Evolutionary conservation across 192 early-diverging fungal genomes (phyloP).

Genomic region (Backusella mclennaniae): DNA sequence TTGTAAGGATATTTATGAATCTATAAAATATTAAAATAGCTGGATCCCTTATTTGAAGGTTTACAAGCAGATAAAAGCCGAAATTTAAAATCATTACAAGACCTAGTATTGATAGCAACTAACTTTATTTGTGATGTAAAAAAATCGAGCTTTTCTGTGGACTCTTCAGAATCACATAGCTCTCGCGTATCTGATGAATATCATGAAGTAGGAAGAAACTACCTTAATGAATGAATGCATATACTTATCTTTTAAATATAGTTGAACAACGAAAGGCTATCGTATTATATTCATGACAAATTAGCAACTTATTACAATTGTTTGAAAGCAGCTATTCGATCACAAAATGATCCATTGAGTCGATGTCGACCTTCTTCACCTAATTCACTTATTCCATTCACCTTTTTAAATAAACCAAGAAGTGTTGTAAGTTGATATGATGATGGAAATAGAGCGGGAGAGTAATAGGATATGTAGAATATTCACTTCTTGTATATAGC

Average conservation of each 20-base stretch:
- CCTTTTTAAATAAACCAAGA: slow-evolving; percentile 25
- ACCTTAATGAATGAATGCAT: neutral
- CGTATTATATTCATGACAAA: slow-evolving; percentile 27
- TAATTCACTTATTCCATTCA: slow-evolving; percentile 13
- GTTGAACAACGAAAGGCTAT: slow-evolving; percentile 14
- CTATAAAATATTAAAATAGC: neutral
- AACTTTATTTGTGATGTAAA: slow-evolving; percentile 4
- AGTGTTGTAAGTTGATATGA: neutral
- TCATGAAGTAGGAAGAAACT: neutral
- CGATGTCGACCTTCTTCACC: slow-evolving; percentile 21
- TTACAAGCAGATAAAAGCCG: slow-evolving; percentile 15
- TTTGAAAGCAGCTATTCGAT: neutral
- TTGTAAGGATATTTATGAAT: neutral
- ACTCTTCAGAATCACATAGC: neutral
- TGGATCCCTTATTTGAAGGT: slow-evolving; percentile 11
- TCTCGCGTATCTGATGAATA: neutral
- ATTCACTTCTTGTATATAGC: slow-evolving; percentile 5
- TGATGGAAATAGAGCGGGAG: neutral
- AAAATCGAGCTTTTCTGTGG: neutral
- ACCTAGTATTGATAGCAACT: slow-evolving; percentile 8
- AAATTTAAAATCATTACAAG: slow-evolving; percentile 9
- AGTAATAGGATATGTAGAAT: neutral
- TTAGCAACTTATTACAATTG: slow-evolving; percentile 10
- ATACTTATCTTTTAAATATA: neutral
- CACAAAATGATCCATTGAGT: neutral